Evolutionary conservation across 1,284 basidiomycete genomes (phyloP).

Genomic region (Fereydounia khargensis): DNA sequence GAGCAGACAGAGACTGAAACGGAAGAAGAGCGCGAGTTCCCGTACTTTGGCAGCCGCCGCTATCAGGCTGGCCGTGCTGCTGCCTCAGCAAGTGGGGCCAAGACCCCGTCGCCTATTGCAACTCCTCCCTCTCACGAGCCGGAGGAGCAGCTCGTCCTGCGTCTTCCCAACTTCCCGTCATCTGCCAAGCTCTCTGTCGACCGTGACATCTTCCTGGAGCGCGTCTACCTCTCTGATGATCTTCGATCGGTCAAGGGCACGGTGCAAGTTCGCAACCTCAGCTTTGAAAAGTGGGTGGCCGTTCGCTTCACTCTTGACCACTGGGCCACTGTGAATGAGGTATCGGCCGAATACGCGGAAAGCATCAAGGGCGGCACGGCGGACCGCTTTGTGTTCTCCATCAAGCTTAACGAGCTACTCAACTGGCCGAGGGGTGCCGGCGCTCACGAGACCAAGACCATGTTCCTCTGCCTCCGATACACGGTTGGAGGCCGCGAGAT

Average conservation of each 20-base stretch:
- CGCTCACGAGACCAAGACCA: conserved; percentile 77
- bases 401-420: conserved; percentile 62
- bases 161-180: conserved; percentile 63
- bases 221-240: conserved; percentile 67
- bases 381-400: conserved; percentile 65
- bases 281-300: conserved; percentile 82
- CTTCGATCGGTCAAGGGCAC: conserved; percentile 67
- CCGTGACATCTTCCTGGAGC: conserved; percentile 62
- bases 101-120: conserved; percentile 33
- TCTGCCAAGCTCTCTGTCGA: conserved; percentile 58
- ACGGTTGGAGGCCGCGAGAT: conserved; percentile 70
- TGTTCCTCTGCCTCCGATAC: conserved; percentile 79
- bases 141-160: conserved; percentile 58
- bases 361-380: conserved; percentile 63
- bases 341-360: conserved; percentile 74
- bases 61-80: neutral
- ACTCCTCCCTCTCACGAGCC: conserved; percentile 18
- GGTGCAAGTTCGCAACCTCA: conserved; percentile 78
- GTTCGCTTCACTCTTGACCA: conserved; percentile 88
- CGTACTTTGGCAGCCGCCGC: conserved; percentile 31
- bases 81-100: neutral
- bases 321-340: conserved; percentile 95
- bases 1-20: conserved; percentile 78
- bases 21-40: conserved; percentile 62
- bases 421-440: conserved; percentile 55